A percentile compares a stretch with the other conserved stretches of the same genome.
Conservation (phyloP, 108 stramenopile genomes). For the Pseudonitzschia pungens region DNA sequence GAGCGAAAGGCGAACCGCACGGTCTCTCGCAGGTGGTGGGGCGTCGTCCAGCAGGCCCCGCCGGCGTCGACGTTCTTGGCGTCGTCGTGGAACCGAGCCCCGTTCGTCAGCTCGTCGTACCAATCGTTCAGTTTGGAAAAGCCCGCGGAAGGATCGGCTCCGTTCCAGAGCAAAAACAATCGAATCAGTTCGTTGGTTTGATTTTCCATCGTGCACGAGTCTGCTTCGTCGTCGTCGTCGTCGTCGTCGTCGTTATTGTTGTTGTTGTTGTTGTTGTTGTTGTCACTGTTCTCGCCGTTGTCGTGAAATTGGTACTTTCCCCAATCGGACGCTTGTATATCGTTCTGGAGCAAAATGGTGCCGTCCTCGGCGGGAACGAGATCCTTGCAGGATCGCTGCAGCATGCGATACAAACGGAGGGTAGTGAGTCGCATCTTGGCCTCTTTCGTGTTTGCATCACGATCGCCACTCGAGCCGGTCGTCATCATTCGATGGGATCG, state of each 20-base stretch:
- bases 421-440: conserved; percentile 15
- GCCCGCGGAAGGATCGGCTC: not conserved
- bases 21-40: conserved; percentile 21
- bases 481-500: not conserved
- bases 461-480: not conserved
- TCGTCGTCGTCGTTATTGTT: not conserved
- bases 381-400: conserved; percentile 16
- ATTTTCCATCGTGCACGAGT: not conserved
- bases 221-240: not conserved
- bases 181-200: conserved; percentile 22
- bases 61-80: not conserved
- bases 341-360: conserved; percentile 24
- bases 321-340: conserved; percentile 26
- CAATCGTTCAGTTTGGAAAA: conserved; percentile 22
- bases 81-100: not conserved
- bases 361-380: conserved; percentile 6
- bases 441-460: not conserved
- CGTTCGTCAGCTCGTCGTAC: conserved; percentile 14
- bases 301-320: conserved; percentile 11
- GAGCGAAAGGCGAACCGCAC: conserved; percentile 30
- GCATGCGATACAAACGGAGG: conserved; percentile 29
- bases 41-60: conserved; percentile 36
- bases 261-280: not conserved
- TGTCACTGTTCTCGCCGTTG: not conserved
- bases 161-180: conserved; percentile 14